Evolutionary conservation across 2,329 filamentous ascomycete genomes (phyloP).

Genomic region (Anthostomella pinea): DNA sequence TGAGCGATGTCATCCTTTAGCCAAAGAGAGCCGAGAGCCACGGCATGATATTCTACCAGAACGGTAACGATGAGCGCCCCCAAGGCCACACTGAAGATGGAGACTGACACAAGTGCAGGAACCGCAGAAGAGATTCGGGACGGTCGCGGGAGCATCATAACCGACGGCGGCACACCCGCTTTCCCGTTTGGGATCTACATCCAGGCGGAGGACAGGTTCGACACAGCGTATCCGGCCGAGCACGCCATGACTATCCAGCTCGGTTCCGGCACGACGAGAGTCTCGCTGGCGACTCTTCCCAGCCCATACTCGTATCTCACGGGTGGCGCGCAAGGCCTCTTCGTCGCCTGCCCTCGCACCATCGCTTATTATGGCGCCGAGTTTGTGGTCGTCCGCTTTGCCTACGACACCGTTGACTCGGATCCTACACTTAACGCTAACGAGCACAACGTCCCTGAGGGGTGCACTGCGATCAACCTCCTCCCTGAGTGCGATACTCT

Average conservation of each 20-base stretch:
- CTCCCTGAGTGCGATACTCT: slow-evolving; percentile 43
- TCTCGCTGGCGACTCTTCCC: slow-evolving; percentile 34
- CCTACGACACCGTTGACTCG: slow-evolving; percentile 21
- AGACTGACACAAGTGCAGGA: slow-evolving; percentile 4
- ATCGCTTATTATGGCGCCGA: slow-evolving; percentile 41
- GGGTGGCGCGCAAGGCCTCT: slow-evolving; percentile 30
- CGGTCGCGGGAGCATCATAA: slow-evolving; percentile 35
- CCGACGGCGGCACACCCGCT: slow-evolving; percentile 39
- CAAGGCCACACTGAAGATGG: background rate
- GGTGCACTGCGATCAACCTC: slow-evolving; percentile 42
- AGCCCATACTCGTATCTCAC: slow-evolving; percentile 34
- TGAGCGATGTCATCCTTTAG: slow-evolving; percentile 39
- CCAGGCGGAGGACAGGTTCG: slow-evolving; percentile 17
- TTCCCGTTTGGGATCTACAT: slow-evolving; percentile 38
- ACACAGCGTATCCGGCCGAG: slow-evolving; percentile 20
- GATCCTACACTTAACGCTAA: slow-evolving; percentile 14
- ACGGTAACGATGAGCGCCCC: slow-evolving; percentile 31
- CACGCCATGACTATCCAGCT: slow-evolving; percentile 34
- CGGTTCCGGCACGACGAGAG: slow-evolving; percentile 35
- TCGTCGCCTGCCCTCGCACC: slow-evolving; percentile 41
- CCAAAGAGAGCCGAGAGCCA: slow-evolving; percentile 16
- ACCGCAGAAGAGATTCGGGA: slow-evolving; percentile 36
- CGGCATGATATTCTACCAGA: slow-evolving; percentile 46
- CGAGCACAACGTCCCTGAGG: slow-evolving; percentile 32
- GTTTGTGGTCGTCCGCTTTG: slow-evolving; percentile 39